Conservation (phyloP, 768 basidiomycete genomes). For the Russula lepida region DNA sequence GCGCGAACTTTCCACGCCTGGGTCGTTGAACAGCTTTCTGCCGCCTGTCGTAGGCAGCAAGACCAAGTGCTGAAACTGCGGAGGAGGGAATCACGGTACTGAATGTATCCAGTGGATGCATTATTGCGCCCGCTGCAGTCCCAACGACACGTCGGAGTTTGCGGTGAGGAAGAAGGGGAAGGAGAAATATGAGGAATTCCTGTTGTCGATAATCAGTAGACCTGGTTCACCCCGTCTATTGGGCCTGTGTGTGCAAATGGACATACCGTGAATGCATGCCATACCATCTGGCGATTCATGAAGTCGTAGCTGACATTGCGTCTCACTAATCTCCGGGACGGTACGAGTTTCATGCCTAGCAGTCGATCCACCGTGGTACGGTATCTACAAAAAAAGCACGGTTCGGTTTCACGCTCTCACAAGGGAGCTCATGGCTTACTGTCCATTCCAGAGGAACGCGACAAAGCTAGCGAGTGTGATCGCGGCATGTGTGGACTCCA, state of each 20-base stretch:
- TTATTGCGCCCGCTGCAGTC: conserved; percentile 23
- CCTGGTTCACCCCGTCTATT: not conserved
- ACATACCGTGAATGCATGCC: conserved; percentile 95
- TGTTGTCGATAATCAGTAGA: conserved; percentile 26
- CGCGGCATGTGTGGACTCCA: conserved; percentile 60
- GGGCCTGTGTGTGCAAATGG: not conserved
- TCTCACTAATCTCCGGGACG: conserved; percentile 57
- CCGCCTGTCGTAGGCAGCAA: not conserved
- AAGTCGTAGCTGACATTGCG: conserved; percentile 95
- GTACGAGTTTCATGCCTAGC: conserved; percentile 63
- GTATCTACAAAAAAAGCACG: conserved; percentile 44
- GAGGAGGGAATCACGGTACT: conserved; percentile 28
- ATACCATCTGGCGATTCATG: conserved; percentile 99
- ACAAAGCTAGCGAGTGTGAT: conserved; percentile 69
- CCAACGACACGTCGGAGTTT: conserved; percentile 50
- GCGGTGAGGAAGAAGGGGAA: conserved; percentile 74
- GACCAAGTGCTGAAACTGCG: conserved; percentile 25
- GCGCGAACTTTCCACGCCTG: conserved; percentile 54
- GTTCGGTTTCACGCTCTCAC: not conserved
- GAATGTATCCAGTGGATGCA: conserved; percentile 24
- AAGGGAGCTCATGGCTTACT: conserved; percentile 36
- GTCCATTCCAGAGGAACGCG: conserved; percentile 78
- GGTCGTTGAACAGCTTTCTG: not conserved
- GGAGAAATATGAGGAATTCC: conserved; percentile 92
- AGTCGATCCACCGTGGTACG: conserved; percentile 77